Conservation (phyloP, 2,329 filamentous ascomycete species). For the Colletotrichum liaoningense region DNA sequence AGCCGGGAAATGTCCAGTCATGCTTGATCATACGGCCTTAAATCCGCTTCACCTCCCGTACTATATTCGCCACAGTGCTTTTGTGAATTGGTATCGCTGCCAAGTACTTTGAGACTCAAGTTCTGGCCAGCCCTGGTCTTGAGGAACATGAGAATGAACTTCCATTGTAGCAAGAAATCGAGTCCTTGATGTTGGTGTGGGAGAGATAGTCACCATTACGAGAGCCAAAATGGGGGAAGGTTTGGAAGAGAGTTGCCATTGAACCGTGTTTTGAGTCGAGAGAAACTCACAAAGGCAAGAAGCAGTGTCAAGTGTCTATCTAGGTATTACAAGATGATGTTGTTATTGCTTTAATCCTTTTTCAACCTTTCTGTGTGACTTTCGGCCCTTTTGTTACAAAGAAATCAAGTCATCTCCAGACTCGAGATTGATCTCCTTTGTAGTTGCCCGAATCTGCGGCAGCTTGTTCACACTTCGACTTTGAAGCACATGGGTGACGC, state of each 20-base stretch:
- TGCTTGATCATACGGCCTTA: too few species aligned
- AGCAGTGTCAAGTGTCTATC: too few species aligned
- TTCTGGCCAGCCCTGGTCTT: too few species aligned
- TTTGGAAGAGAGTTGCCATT: background rate
- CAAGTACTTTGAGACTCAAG: too few species aligned
- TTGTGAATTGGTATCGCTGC: too few species aligned
- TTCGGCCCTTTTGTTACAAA: background rate
- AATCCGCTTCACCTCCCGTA: too few species aligned
- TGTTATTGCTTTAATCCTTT: background rate
- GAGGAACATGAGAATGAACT: too few species aligned
- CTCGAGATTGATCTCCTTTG: background rate
- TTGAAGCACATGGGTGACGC: background rate
- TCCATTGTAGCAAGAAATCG: too few species aligned
- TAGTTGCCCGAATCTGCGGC: background rate
- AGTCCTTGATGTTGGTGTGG: too few species aligned
- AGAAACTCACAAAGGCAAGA: background rate
- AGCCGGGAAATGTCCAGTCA: too few species aligned
- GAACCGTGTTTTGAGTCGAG: background rate
- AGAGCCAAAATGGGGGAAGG: background rate
- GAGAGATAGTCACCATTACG: too few species aligned
- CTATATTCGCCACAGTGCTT: too few species aligned
- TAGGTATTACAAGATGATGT: background rate
- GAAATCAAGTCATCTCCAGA: background rate
- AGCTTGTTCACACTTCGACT: background rate
- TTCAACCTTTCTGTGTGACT: background rate